Conservation (phyloP, 2,329 filamentous ascomycete genomes). For the Cladosporium cucumerinum region DNA sequence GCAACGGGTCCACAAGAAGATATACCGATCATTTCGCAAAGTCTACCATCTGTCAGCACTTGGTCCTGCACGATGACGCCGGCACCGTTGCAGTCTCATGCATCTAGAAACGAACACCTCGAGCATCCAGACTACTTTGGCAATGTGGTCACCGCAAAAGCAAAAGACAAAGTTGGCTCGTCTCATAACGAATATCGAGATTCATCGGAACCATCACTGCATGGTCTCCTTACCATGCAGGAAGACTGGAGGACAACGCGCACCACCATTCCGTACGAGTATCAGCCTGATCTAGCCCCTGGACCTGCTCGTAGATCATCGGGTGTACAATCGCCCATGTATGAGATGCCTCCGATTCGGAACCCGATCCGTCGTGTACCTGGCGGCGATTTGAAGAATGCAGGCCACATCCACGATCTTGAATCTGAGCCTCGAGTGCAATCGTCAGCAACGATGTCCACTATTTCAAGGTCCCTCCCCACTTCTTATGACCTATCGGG, state of each 20-base stretch:
- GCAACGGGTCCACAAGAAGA: slow-evolving; percentile 55
- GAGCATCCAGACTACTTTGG: slow-evolving; percentile 17
- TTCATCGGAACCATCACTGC: slow-evolving; percentile 20
- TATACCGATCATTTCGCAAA: slow-evolving; percentile 23
- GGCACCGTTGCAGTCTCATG: slow-evolving; percentile 24
- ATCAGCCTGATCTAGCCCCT: neutral
- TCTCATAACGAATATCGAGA: slow-evolving; percentile 7
- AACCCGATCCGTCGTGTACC: slow-evolving; percentile 44
- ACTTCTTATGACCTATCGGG: slow-evolving; percentile 21
- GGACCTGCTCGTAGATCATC: slow-evolving; percentile 36
- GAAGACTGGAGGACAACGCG: slow-evolving; percentile 21
- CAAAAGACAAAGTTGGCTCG: neutral
- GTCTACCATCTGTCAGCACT: slow-evolving; percentile 28
- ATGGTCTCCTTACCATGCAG: slow-evolving; percentile 26
- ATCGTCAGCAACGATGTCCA: slow-evolving; percentile 38
- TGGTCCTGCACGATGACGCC: slow-evolving; percentile 27
- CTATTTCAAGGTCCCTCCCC: slow-evolving; percentile 19
- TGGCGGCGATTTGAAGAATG: slow-evolving; percentile 48
- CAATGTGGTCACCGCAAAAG: neutral
- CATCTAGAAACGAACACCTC: slow-evolving; percentile 16
- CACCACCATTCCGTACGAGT: slow-evolving; percentile 4
- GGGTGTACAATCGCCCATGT: slow-evolving; percentile 38
- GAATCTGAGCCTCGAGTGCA: slow-evolving; percentile 40
- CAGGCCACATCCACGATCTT: slow-evolving; percentile 46
- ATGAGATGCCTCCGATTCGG: slow-evolving; percentile 34